Percentiles rank a stretch among this genome's conserved stretches.
phyloP scores from a whole-genome alignment of 1,139 yeast genomes.

The Saccharomyces hybrid region DNA sequence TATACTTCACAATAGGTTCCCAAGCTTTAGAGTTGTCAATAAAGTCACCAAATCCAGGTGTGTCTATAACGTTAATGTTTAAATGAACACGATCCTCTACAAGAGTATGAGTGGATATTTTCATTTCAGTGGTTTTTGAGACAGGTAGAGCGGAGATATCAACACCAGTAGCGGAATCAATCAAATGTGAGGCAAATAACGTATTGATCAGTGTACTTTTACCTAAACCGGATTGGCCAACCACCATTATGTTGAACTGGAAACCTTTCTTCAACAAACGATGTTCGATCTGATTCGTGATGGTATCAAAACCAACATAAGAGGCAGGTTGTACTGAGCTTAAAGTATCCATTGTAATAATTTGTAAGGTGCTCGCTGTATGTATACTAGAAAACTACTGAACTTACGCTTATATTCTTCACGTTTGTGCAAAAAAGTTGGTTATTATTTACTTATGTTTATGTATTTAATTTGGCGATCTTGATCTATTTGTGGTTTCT shows the following conservation, averaged over 20 bases:
- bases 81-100: conserved; percentile 83
- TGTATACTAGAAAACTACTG: neutral
- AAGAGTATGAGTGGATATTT: conserved; percentile 60
- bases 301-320: conserved; percentile 94
- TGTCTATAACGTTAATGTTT: conserved; percentile 82
- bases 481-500: neutral
- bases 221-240: conserved; percentile 92
- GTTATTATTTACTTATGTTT: neutral
- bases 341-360: neutral
- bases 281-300: conserved; percentile 91
- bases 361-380: neutral
- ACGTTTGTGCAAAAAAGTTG: neutral
- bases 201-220: conserved; percentile 89
- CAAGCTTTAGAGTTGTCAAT: conserved; percentile 92
- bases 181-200: conserved; percentile 74
- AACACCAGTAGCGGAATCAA: conserved; percentile 54
- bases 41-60: conserved; percentile 98
- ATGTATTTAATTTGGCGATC: neutral
- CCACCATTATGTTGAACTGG: conserved; percentile 89
- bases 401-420: neutral
- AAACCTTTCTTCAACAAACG: conserved; percentile 88
- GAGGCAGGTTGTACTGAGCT: conserved; percentile 35
- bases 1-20: conserved; percentile 94
- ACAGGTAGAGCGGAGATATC: conserved; percentile 55
- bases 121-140: conserved; percentile 83